Evolutionary conservation across 2,329 filamentous ascomycete species (phyloP).

Genomic region (Nemania abortiva): DNA sequence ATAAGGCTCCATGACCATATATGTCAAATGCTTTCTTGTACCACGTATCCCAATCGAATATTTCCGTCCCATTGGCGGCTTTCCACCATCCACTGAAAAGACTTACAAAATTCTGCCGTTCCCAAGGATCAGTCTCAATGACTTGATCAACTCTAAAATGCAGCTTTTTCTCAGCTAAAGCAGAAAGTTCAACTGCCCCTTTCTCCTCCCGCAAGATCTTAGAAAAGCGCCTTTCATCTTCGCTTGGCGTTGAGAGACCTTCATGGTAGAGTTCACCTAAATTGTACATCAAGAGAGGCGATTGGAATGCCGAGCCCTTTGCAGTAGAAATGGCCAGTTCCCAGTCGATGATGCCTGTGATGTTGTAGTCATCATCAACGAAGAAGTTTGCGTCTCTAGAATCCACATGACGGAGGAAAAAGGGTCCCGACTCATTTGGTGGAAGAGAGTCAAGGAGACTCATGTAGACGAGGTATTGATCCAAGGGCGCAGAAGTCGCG

Average conservation of each 20-base stretch:
- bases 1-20: constrained; percentile 33
- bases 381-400: constrained; percentile 36
- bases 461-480: constrained; percentile 35
- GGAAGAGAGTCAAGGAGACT: constrained; percentile 36
- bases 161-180: constrained; percentile 34
- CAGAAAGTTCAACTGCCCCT: constrained; percentile 30
- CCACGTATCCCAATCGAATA: constrained; percentile 34
- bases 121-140: constrained; percentile 33
- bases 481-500: constrained; percentile 32
- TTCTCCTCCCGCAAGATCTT: constrained; percentile 33
- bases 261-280: constrained; percentile 29
- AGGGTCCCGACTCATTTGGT: constrained; percentile 34
- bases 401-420: constrained; percentile 36
- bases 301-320: constrained; percentile 34
- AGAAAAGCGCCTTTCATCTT: constrained; percentile 33
- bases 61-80: constrained; percentile 25
- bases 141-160: constrained; percentile 37
- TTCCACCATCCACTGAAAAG: constrained; percentile 35
- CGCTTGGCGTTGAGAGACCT: constrained; percentile 35
- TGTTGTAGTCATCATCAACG: constrained; percentile 35
- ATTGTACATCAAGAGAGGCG: constrained; percentile 34
- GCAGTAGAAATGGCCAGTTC: constrained; percentile 33
- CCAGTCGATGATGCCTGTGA: constrained; percentile 36
- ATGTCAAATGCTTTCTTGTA: constrained; percentile 31
- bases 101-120: constrained; percentile 19